These are phyloP conservation scores for Guyanaporus albipodus DNA, from an alignment of 768 basidiomycete genomes.

Conservation along the genomic window DNA sequence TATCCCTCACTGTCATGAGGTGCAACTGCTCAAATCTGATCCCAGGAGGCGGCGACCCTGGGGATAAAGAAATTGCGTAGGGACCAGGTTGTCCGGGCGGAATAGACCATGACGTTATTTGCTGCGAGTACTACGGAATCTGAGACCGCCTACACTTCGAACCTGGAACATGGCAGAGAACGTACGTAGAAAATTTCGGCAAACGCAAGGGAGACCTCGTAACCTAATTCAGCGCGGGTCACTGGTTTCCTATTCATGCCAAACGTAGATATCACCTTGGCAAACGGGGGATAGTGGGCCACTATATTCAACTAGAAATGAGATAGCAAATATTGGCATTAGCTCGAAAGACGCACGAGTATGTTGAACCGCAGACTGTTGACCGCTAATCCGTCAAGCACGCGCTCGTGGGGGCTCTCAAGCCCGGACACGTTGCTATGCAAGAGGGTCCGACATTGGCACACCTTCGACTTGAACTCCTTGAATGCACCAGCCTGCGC, in stretches of 20 bases:
- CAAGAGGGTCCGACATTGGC: conserved; percentile 25
- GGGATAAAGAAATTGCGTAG: conserved; percentile 13
- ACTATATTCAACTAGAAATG: conserved; percentile 10
- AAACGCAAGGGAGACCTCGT: conserved; percentile 28
- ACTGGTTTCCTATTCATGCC: conserved; percentile 15
- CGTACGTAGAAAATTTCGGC: conserved; percentile 30
- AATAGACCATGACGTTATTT: conserved; percentile 15
- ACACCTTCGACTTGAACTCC: conserved; percentile 21
- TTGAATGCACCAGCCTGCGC: conserved; percentile 22
- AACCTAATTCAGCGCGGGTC: conserved; percentile 24
- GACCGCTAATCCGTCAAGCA: conserved; percentile 20
- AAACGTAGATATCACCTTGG: conserved; percentile 22
- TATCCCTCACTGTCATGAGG: conserved; percentile 25
- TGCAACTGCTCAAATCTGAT: conserved; percentile 24
- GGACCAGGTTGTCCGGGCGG: conserved; percentile 14
- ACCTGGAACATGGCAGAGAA: neutral
- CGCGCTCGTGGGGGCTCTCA: conserved; percentile 15
- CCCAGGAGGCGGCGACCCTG: conserved; percentile 13
- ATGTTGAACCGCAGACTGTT: conserved; percentile 19
- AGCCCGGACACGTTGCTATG: conserved; percentile 18
- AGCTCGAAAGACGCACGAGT: conserved; percentile 13
- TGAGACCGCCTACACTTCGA: conserved; percentile 1
- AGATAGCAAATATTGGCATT: neutral
- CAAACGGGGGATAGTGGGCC: conserved; percentile 25
- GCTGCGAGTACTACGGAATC: conserved; percentile 6